phyloP scores from a whole-genome alignment of 164 flowering plant species.

The Nymphaea colorata region DNA sequence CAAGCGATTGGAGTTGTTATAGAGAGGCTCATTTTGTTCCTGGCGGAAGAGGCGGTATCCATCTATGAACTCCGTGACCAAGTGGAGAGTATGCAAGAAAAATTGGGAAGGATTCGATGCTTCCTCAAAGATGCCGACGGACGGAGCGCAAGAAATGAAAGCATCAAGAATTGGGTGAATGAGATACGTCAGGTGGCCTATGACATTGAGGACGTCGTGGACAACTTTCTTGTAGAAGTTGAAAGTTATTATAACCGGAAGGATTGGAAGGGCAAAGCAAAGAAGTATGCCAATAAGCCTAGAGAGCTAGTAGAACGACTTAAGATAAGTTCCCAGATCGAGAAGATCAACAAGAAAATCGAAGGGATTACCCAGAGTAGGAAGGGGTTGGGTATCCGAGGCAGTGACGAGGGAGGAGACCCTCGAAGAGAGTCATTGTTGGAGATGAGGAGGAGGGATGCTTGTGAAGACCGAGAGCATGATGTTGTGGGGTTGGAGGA shows the following conservation, averaged over 20 bases:
- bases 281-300: not conserved
- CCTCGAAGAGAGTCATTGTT: too few relatives aligned
- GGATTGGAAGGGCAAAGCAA: not conserved
- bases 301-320: not conserved
- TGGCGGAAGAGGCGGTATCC: conserved; percentile 10
- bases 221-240: conserved; percentile 5
- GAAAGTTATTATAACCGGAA: not conserved
- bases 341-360: not conserved
- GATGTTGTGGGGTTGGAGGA: not conserved
- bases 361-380: conserved; percentile 1
- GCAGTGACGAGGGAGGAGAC: not conserved
- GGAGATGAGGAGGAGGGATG: too few relatives aligned
- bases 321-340: not conserved
- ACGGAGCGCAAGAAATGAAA: conserved; percentile 2
- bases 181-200: conserved; percentile 11
- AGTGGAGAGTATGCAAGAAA: conserved; percentile 8
- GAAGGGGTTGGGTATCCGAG: conserved; percentile 3
- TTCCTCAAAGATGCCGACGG: conserved; percentile 20
- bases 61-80: conserved; percentile 10
- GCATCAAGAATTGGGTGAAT: conserved; percentile 9
- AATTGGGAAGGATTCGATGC: conserved; percentile 15
- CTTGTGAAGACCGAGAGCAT: too few relatives aligned
- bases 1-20: conserved; percentile 8
- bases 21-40: conserved; percentile 7
- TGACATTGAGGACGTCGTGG: conserved; percentile 11